Evolutionary conservation across 805 yeast genomes (phyloP).

Genomic region (Candida ovalis): DNA sequence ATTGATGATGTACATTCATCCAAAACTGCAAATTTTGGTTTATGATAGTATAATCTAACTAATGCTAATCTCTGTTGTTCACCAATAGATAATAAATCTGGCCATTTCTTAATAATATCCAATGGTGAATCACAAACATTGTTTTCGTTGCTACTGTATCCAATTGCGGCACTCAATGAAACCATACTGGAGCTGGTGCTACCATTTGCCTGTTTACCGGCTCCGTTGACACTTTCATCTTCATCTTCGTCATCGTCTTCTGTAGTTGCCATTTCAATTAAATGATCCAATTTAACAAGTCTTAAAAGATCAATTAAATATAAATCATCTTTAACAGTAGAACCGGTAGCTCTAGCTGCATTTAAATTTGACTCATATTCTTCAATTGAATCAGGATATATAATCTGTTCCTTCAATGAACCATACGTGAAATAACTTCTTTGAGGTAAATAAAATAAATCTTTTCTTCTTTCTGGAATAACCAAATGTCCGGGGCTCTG

Average conservation of each 20-base stretch:
- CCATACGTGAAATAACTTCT: slow-evolving; percentile 83
- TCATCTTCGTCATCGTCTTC: slow-evolving; percentile 17
- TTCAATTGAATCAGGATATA: slow-evolving; percentile 74
- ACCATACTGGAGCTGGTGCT: background rate
- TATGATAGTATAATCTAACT: slow-evolving; percentile 88
- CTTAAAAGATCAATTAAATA: slow-evolving; percentile 51
- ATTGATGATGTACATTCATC: slow-evolving; percentile 97
- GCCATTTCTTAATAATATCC: slow-evolving; percentile 75
- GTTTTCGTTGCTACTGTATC: background rate
- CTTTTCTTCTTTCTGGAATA: slow-evolving; percentile 61
- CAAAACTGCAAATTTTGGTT: slow-evolving; percentile 88
- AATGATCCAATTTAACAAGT: slow-evolving; percentile 56
- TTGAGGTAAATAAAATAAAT: slow-evolving; percentile 87
- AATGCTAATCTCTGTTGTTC: slow-evolving; percentile 91
- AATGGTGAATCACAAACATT: slow-evolving; percentile 40
- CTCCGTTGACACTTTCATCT: slow-evolving; percentile 9
- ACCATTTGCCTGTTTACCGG: background rate
- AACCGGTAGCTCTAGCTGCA: slow-evolving; percentile 24
- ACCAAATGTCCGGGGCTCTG: slow-evolving; percentile 49
- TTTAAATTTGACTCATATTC: slow-evolving; percentile 42
- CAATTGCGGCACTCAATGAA: background rate
- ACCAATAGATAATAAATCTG: slow-evolving; percentile 83
- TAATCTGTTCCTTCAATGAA: slow-evolving; percentile 79
- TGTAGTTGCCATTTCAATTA: slow-evolving; percentile 39
- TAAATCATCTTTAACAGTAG: slow-evolving; percentile 38